A percentile compares a stretch with the other conserved stretches of the same genome.
Evolutionary conservation across 306 rosid species (phyloP).

Genomic region (Vigna angularis): DNA sequence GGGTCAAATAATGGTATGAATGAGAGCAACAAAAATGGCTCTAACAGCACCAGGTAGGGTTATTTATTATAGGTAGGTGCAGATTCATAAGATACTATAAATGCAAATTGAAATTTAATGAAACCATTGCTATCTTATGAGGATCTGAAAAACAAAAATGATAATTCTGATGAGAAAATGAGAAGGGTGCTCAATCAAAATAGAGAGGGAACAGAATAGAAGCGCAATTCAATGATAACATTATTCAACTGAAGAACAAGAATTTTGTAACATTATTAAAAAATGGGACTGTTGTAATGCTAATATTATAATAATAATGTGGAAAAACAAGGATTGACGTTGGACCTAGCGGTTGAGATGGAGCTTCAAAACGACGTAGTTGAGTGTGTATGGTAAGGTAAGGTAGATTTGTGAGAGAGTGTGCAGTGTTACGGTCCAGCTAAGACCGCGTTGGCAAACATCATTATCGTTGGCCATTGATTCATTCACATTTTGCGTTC

Average conservation of each 20-base stretch:
- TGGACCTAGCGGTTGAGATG: neutral
- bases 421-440: slow-evolving; percentile 20
- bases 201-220: slow-evolving; percentile 3
- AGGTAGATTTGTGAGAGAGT: slow-evolving; percentile 17
- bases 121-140: no score
- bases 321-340: neutral
- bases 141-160: neutral
- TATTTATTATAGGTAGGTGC: neutral
- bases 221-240: slow-evolving; percentile 26
- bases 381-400: neutral
- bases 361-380: slow-evolving; percentile 32
- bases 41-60: neutral
- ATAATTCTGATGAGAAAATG: neutral
- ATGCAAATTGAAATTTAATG: slow-evolving; percentile 14
- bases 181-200: neutral
- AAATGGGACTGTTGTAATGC: neutral
- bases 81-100: neutral
- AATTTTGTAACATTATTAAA: slow-evolving; percentile 6
- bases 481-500: slow-evolving; percentile 18
- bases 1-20: slow-evolving; percentile 9
- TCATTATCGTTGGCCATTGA: slow-evolving; percentile 15
- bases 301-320: neutral
- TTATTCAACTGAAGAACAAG: slow-evolving; percentile 37
- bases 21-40: neutral
- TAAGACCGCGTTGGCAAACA: slow-evolving; percentile 30